Evolutionary conservation across 148 eudicot genomes (phyloP).

Genomic region (Rhododendron henanense): DNA sequence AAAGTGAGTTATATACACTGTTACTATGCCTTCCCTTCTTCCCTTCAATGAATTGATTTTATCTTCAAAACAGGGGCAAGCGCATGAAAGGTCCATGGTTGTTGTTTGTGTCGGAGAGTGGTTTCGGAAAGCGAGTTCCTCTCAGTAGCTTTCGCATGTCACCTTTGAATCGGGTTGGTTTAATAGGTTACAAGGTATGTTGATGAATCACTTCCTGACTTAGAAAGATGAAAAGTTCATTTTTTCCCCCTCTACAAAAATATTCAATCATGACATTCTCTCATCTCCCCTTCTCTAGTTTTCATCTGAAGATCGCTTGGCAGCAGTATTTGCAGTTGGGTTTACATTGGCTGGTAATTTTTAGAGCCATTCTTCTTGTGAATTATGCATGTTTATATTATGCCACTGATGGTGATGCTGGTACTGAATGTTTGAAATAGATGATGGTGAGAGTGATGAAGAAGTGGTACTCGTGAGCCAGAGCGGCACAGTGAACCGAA

Average conservation of each 20-base stretch:
- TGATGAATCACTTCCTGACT: not conserved
- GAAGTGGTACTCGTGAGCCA: slow-evolving; percentile 93
- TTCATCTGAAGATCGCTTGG: slow-evolving; percentile 81
- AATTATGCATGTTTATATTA: not conserved
- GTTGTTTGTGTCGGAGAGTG: slow-evolving; percentile 88
- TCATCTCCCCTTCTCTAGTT: slow-evolving; percentile 39
- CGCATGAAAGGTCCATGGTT: slow-evolving; percentile 71
- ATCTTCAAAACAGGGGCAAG: slow-evolving; percentile 39
- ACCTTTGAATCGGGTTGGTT: slow-evolving; percentile 68
- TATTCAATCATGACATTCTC: not conserved
- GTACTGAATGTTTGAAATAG: slow-evolving; percentile 33
- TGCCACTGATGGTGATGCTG: not conserved
- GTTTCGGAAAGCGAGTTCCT: slow-evolving; percentile 92
- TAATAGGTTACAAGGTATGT: slow-evolving; percentile 84
- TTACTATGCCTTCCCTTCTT: not conserved
- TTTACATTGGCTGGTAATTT: slow-evolving; percentile 71
- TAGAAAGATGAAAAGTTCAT: not conserved
- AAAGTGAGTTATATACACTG: not conserved
- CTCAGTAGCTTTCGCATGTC: slow-evolving; percentile 72
- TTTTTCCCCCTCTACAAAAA: not conserved
- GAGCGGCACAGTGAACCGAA: slow-evolving; percentile 88
- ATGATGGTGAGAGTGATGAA: slow-evolving; percentile 97
- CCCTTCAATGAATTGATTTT: not conserved
- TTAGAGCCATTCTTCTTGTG: not conserved
- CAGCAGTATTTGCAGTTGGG: slow-evolving; percentile 90